A percentile compares a stretch with the other conserved stretches of the same genome.
phyloP scores from a whole-genome alignment of 805 yeast genomes.

The Candida quercuum region DNA sequence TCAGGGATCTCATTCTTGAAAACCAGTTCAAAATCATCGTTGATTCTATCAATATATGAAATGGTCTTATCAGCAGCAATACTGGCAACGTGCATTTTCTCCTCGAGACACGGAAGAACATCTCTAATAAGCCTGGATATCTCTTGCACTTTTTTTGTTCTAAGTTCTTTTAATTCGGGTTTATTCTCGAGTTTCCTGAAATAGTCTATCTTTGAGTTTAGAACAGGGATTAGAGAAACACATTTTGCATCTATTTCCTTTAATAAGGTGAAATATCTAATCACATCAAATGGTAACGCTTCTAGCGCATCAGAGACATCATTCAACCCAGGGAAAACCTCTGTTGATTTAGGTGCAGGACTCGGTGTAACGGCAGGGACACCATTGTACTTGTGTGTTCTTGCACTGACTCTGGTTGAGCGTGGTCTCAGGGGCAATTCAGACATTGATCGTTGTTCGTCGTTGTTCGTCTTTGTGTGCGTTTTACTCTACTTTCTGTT shows the following conservation, averaged over 20 bases:
- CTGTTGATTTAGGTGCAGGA: constrained; percentile 24
- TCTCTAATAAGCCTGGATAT: constrained; percentile 47
- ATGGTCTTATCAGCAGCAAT: constrained; percentile 76
- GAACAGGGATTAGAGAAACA: constrained; percentile 62
- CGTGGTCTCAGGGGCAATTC: constrained; percentile 31
- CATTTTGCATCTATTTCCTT: constrained; percentile 96
- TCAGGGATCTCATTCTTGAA: constrained; percentile 79
- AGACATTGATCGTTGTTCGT: constrained; percentile 1
- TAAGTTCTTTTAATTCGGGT: constrained; percentile 8
- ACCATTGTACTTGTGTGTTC: constrained; percentile 7
- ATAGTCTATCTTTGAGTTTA: constrained; percentile 47
- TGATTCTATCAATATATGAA: constrained; percentile 65
- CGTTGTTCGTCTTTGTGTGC: no score
- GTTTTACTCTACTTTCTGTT: no score
- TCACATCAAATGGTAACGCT: constrained; percentile 79
- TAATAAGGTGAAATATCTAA: constrained; percentile 78
- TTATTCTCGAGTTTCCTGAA: constrained; percentile 34
- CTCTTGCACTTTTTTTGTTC: constrained; percentile 26
- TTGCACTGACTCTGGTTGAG: constrained; percentile 25
- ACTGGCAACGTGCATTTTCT: constrained; percentile 95
- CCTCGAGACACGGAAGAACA: constrained; percentile 87
- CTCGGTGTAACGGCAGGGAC: not conserved
- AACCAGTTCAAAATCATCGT: constrained; percentile 75
- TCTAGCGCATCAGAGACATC: constrained; percentile 89
- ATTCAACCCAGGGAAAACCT: constrained; percentile 77